Conservation (phyloP, 305 asterid genomes). For the Solanum hybrid region DNA sequence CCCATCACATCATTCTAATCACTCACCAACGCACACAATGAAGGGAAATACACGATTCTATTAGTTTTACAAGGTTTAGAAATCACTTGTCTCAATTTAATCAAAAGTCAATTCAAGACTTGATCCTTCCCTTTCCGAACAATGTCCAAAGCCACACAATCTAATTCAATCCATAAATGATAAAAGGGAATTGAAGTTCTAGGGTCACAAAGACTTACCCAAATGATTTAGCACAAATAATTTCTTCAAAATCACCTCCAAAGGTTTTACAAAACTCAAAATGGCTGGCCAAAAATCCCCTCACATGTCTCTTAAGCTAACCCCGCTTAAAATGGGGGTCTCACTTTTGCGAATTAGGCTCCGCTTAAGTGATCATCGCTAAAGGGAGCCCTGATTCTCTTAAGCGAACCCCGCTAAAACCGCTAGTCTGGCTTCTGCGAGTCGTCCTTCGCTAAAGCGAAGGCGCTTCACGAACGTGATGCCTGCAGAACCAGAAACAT, state of each 20-base stretch:
- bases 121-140: no score
- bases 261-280: not conserved
- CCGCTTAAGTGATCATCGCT: not conserved
- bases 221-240: not conserved
- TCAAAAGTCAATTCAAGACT: no score
- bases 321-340: not conserved
- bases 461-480: not conserved
- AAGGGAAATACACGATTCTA: no score
- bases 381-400: not conserved
- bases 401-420: not conserved
- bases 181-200: not conserved
- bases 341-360: not conserved
- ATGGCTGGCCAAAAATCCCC: not conserved
- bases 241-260: not conserved
- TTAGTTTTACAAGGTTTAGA: no score
- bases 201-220: not conserved
- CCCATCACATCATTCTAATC: no score
- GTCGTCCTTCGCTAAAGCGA: not conserved
- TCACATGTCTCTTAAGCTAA: not conserved
- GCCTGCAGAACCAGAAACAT: not conserved
- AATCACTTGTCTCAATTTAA: no score
- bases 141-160: no score
- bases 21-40: no score
- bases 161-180: no score
- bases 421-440: not conserved